Conservation (phyloP, 306 rosid genomes). For the Macrotyloma uniflorum region DNA sequence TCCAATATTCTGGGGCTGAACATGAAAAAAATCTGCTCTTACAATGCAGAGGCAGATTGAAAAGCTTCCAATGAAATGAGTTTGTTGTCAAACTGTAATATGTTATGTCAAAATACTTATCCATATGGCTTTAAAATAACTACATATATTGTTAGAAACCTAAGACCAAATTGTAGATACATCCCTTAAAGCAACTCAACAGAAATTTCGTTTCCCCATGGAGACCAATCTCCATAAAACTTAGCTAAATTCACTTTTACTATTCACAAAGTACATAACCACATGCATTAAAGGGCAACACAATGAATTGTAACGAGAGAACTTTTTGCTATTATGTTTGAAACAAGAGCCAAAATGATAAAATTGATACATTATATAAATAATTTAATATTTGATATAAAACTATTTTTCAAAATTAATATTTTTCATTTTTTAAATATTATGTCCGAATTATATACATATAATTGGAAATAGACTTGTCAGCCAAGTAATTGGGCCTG, state of each 20-base stretch:
- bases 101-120: not conserved
- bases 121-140: not conserved
- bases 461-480: too few species aligned
- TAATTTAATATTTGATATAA: too few species aligned
- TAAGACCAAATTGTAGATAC: not conserved
- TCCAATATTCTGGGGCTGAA: not conserved
- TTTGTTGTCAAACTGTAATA: not conserved
- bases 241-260: not conserved
- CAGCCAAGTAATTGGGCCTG: too few species aligned
- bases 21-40: not conserved
- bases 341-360: too few species aligned
- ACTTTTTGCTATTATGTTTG: not conserved
- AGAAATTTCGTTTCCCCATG: not conserved
- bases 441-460: too few species aligned
- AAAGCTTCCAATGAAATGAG: not conserved
- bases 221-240: not conserved
- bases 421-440: too few species aligned
- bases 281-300: slow-evolving; percentile 7
- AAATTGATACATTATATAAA: too few species aligned
- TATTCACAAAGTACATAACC: not conserved
- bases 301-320: not conserved
- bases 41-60: not conserved
- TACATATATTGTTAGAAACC: not conserved
- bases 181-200: not conserved
- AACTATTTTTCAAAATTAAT: too few species aligned